Evolutionary conservation across 768 basidiomycete species (phyloP), one percentile per base, ranked within the genome.

Genomic region (Paxillus rubicundulus): DNA sequence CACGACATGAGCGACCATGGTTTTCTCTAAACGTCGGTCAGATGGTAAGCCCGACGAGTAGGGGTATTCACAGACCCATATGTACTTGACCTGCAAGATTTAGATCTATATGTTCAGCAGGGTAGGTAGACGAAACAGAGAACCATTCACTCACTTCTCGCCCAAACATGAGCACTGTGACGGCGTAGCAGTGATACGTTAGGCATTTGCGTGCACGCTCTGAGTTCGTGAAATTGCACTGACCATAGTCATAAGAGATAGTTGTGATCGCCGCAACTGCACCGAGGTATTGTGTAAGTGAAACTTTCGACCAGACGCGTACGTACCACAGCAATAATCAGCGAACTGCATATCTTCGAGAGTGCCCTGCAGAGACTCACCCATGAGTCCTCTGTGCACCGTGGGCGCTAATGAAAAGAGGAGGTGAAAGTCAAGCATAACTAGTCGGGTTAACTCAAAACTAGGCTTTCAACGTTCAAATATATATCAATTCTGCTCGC

Each of bases 1-100:
- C 24, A 18, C 8, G 53, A 54, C 53, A 54, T 45, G 34, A 49
- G 21, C 17, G 53, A 54, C 43, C 42, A 50, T n/a, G 53, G 44
- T 40, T 36, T 45, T 40, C 48, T 32, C 53, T 54, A 20, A 12
- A 9, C 10, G 14, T 9, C 28, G 30, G 32, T 45, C 17, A 27
- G 17, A 9, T 33, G 17, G n/a, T 18, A 37, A 21, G n/a, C 6
- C 40, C 1, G 38, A 17, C 46, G 12, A 33, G n/a, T 16, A 13
- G 49, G 20, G 18, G 9, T 32, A 24, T 38, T 27, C 16, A 46
- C 45, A 17, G 16, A 52, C 50, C 50, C 50, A 52, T 46, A 52
- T 41, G 21, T 40, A 13, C 13, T 52, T 45, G 24, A 52, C 20
- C 50, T 52, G n/a, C 41, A 20, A 21, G 37, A 38, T 14, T 37